A percentile compares a stretch with the other conserved stretches of the same genome.
These are phyloP conservation scores for Pholiota conissans DNA, from an alignment of 768 basidiomycete species.

Conservation along the genomic window DNA sequence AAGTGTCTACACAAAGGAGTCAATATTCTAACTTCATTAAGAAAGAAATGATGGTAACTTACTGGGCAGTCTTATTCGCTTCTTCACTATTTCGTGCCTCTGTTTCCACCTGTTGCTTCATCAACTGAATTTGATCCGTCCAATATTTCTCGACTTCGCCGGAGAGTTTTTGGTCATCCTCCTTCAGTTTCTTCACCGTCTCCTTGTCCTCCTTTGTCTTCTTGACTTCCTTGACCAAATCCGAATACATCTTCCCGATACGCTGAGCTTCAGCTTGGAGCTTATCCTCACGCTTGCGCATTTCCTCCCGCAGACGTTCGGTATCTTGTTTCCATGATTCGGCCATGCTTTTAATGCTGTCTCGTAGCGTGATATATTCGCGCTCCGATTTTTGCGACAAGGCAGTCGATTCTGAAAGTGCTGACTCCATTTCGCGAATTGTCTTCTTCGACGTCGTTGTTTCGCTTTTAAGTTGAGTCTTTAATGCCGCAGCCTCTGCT, in stretches of 20 bases:
- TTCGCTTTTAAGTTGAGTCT: conserved; percentile 72
- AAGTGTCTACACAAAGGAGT: conserved; percentile 42
- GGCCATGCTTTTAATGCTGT: conserved; percentile 71
- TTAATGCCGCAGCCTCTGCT: conserved; percentile 66
- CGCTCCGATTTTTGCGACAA: conserved; percentile 79
- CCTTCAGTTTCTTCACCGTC: conserved; percentile 49
- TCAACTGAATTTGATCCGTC: conserved; percentile 50
- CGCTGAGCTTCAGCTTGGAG: conserved; percentile 67
- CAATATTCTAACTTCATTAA: conserved; percentile 7
- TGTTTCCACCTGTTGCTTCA: conserved; percentile 55
- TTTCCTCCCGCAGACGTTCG: conserved; percentile 69
- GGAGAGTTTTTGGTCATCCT: conserved; percentile 47
- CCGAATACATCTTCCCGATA: conserved; percentile 67
- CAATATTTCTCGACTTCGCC: conserved; percentile 64
- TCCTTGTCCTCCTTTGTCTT: conserved; percentile 44
- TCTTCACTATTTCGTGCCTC: conserved; percentile 55
- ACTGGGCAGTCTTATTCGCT: conserved; percentile 65
- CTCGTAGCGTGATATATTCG: conserved; percentile 79
- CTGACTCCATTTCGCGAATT: conserved; percentile 77
- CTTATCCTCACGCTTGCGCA: conserved; percentile 72
- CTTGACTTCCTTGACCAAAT: conserved; percentile 63
- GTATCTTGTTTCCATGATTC: conserved; percentile 77
- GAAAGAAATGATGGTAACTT: conserved; percentile 7
- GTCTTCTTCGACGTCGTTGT: conserved; percentile 71
- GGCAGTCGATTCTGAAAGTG: conserved; percentile 72